Evolutionary conservation across 768 basidiomycete genomes (phyloP).

Genomic region (Chalciporus chontae): DNA sequence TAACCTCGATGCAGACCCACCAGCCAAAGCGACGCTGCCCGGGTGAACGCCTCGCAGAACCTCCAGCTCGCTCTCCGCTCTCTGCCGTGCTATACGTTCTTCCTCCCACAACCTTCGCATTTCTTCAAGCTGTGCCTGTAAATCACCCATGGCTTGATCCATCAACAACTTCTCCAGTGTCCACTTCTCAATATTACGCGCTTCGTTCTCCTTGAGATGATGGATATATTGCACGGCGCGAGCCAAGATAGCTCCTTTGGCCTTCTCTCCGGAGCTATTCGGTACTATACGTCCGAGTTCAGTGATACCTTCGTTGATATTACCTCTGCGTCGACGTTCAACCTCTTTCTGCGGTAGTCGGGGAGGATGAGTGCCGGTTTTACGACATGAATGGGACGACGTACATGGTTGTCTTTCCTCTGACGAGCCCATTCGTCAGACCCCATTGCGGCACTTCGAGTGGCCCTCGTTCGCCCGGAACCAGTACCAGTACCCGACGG

Average conservation of each 20-base stretch:
- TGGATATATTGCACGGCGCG: constrained; percentile 91
- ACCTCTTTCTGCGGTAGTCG: constrained; percentile 81
- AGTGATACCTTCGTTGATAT: constrained; percentile 96
- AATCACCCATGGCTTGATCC: constrained; percentile 89
- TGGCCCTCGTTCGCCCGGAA: constrained; percentile 45
- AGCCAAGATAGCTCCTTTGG: constrained; percentile 84
- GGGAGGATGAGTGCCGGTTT: not conserved
- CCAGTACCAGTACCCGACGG: constrained; percentile 27
- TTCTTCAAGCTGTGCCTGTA: constrained; percentile 81
- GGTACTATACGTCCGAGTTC: constrained; percentile 88
- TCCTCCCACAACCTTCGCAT: constrained; percentile 79
- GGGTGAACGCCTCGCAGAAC: constrained; percentile 40
- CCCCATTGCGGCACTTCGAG: constrained; percentile 60
- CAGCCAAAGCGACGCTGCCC: not conserved
- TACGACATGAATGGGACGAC: constrained; percentile 21
- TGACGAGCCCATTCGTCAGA: constrained; percentile 78
- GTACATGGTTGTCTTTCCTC: constrained; percentile 78
- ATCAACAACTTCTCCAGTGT: constrained; percentile 87
- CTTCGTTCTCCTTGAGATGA: constrained; percentile 87
- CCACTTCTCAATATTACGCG: constrained; percentile 90
- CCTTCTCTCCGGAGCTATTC: constrained; percentile 80
- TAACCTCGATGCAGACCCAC: constrained; percentile 13
- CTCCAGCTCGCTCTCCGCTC: constrained; percentile 65
- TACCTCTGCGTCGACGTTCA: constrained; percentile 89
- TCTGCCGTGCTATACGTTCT: constrained; percentile 57